A percentile compares a stretch with the other conserved stretches of the same genome.
Conservation (phyloP, 2,329 filamentous ascomycete genomes). For the Calonectria pseudoturangicola region DNA sequence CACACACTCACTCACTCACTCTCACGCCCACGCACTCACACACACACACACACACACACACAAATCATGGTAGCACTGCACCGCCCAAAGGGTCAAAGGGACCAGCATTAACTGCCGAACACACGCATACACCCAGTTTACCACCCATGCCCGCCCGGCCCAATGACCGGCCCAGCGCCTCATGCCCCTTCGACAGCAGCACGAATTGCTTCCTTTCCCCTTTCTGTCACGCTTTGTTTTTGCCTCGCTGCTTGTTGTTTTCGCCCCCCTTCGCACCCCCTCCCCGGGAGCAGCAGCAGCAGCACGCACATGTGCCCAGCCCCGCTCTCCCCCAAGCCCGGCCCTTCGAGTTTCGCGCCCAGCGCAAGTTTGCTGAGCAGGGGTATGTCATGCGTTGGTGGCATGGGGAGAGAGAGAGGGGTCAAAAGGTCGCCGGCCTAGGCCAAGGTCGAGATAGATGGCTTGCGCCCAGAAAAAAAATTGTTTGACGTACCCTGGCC, state of each 20-base stretch:
- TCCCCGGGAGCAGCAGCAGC: too few species aligned
- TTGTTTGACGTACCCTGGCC: slow-evolving; percentile 12
- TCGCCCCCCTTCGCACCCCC: too few species aligned
- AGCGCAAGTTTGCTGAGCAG: neutral
- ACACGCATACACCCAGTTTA: slow-evolving; percentile 1
- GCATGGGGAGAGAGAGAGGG: neutral
- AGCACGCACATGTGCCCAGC: neutral
- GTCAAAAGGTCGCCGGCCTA: too few species aligned
- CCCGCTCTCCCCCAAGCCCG: neutral
- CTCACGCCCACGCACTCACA: too few species aligned
- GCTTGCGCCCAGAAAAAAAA: neutral
- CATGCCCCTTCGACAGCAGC: neutral
- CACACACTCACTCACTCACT: too few species aligned
- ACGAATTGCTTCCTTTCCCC: neutral
- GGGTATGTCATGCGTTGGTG: slow-evolving; percentile 9
- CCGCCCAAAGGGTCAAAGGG: neutral
- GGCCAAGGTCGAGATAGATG: neutral
- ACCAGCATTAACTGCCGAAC: slow-evolving; percentile 13
- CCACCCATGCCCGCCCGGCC: too few species aligned
- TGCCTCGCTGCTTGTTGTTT: neutral
- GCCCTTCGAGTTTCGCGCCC: neutral
- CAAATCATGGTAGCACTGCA: slow-evolving; percentile 11
- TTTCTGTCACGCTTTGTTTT: neutral
- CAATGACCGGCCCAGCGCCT: neutral
- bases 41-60: neutral